These are phyloP conservation scores for Lachnum nothofagi DNA, from an alignment of 2,329 filamentous ascomycete genomes.

Conservation along the genomic window DNA sequence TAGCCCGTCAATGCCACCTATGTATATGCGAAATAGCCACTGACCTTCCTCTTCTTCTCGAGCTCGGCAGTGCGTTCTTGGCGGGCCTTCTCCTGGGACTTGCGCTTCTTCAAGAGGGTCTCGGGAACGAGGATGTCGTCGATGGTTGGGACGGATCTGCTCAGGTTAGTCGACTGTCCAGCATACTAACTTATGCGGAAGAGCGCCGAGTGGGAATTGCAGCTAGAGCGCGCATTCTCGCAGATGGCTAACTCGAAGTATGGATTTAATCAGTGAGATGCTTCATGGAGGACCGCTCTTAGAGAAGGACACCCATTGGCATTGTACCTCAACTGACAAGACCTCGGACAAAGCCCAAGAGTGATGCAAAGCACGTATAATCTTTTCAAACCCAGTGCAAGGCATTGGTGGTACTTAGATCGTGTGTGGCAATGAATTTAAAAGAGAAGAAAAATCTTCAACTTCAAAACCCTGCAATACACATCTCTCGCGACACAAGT, in stretches of 20 bases:
- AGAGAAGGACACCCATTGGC: conserved; percentile 27
- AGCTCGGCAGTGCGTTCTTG: conserved; percentile 76
- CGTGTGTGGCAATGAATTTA: conserved; percentile 64
- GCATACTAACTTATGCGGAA: conserved; percentile 57
- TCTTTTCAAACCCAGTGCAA: conserved; percentile 15
- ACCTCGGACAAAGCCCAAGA: conserved; percentile 56
- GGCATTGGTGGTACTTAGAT: conserved; percentile 29
- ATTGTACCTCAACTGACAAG: conserved; percentile 68
- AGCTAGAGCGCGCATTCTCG: conserved; percentile 87
- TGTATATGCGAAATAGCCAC: conserved; percentile 20
- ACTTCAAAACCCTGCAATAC: conserved; percentile 69
- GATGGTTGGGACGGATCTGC: conserved; percentile 84
- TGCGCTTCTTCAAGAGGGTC: conserved; percentile 99
- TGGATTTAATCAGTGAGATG: conserved; percentile 74
- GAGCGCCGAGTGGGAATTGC: conserved; percentile 88
- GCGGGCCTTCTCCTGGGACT: conserved; percentile 98
- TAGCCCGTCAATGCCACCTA: conserved; percentile 37
- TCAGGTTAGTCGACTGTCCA: conserved; percentile 75
- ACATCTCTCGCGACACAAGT: conserved; percentile 52
- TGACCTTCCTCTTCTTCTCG: conserved; percentile 84
- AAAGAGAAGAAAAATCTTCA: conserved; percentile 68
- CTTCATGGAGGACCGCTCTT: conserved; percentile 24
- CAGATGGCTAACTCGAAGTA: conserved; percentile 75
- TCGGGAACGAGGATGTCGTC: conserved; percentile 97
- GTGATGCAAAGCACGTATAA: conserved; percentile 29